Base-by-base conservation (phyloP, 2,329 filamentous ascomycete genomes). In the Epichloe sibirici region DNA sequence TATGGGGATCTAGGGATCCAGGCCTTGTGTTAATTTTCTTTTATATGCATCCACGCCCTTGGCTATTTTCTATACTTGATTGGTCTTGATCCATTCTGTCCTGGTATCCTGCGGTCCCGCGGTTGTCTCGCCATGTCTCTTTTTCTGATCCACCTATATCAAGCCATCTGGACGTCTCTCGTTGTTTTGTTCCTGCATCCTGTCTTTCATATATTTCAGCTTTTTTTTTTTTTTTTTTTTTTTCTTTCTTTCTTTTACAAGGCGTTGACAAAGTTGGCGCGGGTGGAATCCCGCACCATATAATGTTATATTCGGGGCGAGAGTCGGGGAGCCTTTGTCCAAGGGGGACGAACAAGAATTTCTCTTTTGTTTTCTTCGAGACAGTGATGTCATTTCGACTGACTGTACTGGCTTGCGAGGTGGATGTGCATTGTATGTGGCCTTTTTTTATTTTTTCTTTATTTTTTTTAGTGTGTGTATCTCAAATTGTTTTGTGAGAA, bases 321-420 rank as follows among this genome's bases (percentile, higher is more conserved):
- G 55, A 56, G 53, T 50, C 53, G 45, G 48, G 53, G 49, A 51
- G 54, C 51, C 53, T 49, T 48, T 31, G 45, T 38, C 42, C 31
- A 31, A 5, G 11, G 39, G n/a, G 39, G 11, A 42, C 17, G 17
- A 42, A 5, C 4, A 42, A 42, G 2, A 42, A 4, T 31, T 4
- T 31, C 28, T 9, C 28, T 31, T 3, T 31, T 11, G 31, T 4
- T 21, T 31, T 31, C 9, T 4, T 11, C 8, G 3, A 31, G 31
- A 31, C 9, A 4, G 31, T 31, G 3, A 31, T 31, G 31, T 31
- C 9, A 31, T 31, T 31, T 31, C 1, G 31, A 31, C 9, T 11
- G 31, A 31, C 31, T 21, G 9, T 31, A 9, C 31, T 31, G 31
- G 39, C 17, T 21, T 42, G 39, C 17, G 39, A 42, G n/a, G 3